These are phyloP conservation scores for Monascus purpureus DNA, from an alignment of 495 filamentous ascomycete species.

Conservation along the genomic window DNA sequence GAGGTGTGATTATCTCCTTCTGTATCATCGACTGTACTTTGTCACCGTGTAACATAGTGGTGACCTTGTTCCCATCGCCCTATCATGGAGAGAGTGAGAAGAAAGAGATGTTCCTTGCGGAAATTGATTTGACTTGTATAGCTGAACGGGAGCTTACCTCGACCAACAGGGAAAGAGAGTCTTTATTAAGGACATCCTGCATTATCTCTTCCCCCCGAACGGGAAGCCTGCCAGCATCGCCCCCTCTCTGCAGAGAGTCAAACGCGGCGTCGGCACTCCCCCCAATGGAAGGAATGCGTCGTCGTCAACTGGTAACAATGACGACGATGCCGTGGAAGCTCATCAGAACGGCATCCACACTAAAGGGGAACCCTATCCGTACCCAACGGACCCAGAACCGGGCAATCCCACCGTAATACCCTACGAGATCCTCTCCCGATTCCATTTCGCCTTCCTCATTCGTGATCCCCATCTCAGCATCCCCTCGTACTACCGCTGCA, in stretches of 20 bases:
- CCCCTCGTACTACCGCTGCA: slow-evolving; percentile 89
- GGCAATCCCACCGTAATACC: slow-evolving; percentile 81
- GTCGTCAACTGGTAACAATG: slow-evolving; percentile 8
- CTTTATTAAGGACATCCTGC: slow-evolving; percentile 95
- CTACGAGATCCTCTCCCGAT: slow-evolving; percentile 45
- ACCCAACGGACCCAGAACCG: slow-evolving; percentile 38
- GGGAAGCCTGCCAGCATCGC: slow-evolving; percentile 53
- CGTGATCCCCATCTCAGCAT: slow-evolving; percentile 79
- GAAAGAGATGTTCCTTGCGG: no score
- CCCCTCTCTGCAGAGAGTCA: slow-evolving; percentile 51
- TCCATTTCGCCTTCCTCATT: slow-evolving; percentile 96
- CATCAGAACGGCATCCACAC: slow-evolving; percentile 4
- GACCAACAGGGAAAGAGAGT: slow-evolving; percentile 51
- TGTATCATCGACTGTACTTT: slow-evolving; percentile 6
- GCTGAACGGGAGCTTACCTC: slow-evolving; percentile 23
- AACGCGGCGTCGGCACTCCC: slow-evolving; percentile 46
- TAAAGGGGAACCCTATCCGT: slow-evolving; percentile 37
- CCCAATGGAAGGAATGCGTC: slow-evolving; percentile 1
- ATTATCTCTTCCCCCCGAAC: slow-evolving; percentile 73
- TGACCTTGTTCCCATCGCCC: no score
- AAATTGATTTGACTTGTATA: no score
- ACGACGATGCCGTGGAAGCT: slow-evolving; percentile 5
- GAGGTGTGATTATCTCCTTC: slow-evolving; percentile 41
- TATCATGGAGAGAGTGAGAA: no score
- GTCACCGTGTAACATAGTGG: no score